Conservation (phyloP, 768 basidiomycete species). For the Psilocybe cyanescens region DNA sequence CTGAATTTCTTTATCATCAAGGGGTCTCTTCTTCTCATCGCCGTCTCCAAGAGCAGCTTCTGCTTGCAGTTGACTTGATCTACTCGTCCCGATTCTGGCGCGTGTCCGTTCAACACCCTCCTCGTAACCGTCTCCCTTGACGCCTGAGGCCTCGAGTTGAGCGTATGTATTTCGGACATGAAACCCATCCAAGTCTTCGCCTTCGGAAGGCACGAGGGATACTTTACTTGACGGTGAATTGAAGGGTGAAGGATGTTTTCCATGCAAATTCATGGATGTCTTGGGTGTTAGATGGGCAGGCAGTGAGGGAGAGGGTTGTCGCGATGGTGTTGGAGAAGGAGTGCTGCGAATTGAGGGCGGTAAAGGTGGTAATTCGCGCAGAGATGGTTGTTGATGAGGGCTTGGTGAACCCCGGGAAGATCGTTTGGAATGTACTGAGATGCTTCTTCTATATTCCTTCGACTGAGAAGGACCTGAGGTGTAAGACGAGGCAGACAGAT, state of each 20-base stretch:
- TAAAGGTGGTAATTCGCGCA: constrained; percentile 36
- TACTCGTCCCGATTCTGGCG: constrained; percentile 42
- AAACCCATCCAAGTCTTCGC: constrained; percentile 82
- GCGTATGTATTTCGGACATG: constrained; percentile 90
- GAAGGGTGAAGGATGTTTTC: constrained; percentile 19
- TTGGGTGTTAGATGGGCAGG: constrained; percentile 27
- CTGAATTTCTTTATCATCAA: constrained; percentile 74
- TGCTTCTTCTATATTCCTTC: constrained; percentile 28
- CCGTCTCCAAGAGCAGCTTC: constrained; percentile 58
- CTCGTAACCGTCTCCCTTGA: constrained; percentile 92
- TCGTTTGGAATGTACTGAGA: constrained; percentile 32
- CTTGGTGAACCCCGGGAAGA: constrained; percentile 35
- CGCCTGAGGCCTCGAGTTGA: constrained; percentile 86
- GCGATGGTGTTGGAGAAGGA: constrained; percentile 31
- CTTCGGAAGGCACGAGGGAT: constrained; percentile 73
- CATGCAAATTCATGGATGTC: constrained; percentile 25
- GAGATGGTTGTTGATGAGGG: constrained; percentile 26
- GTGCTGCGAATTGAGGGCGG: constrained; percentile 36
- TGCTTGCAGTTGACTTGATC: constrained; percentile 53
- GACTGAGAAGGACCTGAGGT: constrained; percentile 28
- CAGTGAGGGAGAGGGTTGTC: constrained; percentile 28
- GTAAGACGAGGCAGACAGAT: constrained; percentile 35
- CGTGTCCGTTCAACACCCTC: constrained; percentile 94
- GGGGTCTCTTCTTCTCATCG: constrained; percentile 64
- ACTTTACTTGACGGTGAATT: constrained; percentile 33